A percentile compares a stretch with the other conserved stretches of the same genome.
Conservation (phyloP, 768 basidiomycete species). For the Termitomyces sp. region DNA sequence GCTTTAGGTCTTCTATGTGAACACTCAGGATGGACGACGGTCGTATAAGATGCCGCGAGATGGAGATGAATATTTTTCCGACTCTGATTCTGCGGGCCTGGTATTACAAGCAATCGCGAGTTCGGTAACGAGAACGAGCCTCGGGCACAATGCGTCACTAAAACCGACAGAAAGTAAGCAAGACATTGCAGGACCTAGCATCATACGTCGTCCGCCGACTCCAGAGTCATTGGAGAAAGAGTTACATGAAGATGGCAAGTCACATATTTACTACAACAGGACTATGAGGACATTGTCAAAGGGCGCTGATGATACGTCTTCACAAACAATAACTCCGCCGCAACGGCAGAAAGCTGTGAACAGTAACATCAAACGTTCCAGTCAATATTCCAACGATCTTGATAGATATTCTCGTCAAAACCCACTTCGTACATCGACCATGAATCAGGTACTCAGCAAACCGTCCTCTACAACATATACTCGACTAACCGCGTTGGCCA, state of each 20-base stretch:
- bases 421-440: slow-evolving; percentile 17
- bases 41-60: slow-evolving; percentile 82
- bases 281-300: slow-evolving; percentile 68
- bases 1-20: slow-evolving; percentile 86
- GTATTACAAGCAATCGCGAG: slow-evolving; percentile 52
- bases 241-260: slow-evolving; percentile 75
- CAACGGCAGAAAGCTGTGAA: slow-evolving; percentile 22
- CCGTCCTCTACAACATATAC: slow-evolving; percentile 3
- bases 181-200: slow-evolving; percentile 50
- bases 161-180: slow-evolving; percentile 31
- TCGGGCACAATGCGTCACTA: slow-evolving; percentile 31
- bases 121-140: slow-evolving; percentile 44
- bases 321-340: slow-evolving; percentile 14
- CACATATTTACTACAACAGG: slow-evolving; percentile 76
- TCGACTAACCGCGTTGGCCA: slow-evolving; percentile 14
- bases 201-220: slow-evolving; percentile 53
- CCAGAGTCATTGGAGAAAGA: slow-evolving; percentile 85
- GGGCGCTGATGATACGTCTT: slow-evolving; percentile 6
- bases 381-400: slow-evolving; percentile 76
- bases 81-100: slow-evolving; percentile 54
- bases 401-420: slow-evolving; percentile 50
- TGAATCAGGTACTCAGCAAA: slow-evolving; percentile 19
- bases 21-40: slow-evolving; percentile 78
- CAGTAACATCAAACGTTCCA: slow-evolving; percentile 38
- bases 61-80: slow-evolving; percentile 55